Evolutionary conservation across 2,329 filamentous ascomycete species (phyloP).

Genomic region (Trichophyton equinum): DNA sequence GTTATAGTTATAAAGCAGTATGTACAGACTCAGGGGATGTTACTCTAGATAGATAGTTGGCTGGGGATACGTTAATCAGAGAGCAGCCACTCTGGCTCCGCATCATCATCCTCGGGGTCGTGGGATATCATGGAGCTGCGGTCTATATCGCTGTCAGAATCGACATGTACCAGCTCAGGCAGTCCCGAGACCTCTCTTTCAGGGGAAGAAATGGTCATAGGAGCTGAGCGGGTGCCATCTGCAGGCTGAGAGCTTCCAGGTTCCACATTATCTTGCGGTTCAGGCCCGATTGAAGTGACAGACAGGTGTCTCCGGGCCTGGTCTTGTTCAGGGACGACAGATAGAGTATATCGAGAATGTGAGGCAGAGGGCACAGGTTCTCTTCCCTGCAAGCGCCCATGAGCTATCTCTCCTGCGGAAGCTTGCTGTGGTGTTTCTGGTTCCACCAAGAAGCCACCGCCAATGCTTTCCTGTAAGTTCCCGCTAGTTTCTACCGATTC

Average conservation of each 20-base stretch:
- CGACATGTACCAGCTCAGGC: conserved; percentile 14
- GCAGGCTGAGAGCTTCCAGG: background rate
- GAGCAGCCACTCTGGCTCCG: conserved; percentile 51
- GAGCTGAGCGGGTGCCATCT: background rate
- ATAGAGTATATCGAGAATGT: conserved; percentile 17
- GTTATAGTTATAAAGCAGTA: background rate
- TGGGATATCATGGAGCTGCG: conserved; percentile 44
- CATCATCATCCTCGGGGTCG: conserved; percentile 53
- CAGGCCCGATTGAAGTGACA: too few relatives aligned
- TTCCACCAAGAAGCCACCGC: conserved; percentile 15
- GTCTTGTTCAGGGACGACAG: conserved; percentile 17
- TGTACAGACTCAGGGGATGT: background rate
- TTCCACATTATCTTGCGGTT: background rate
- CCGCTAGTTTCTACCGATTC: background rate
- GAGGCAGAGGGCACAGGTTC: background rate
- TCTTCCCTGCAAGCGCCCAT: too few relatives aligned
- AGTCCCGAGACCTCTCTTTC: conserved; percentile 7
- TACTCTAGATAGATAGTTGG: background rate
- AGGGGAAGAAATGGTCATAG: conserved; percentile 8
- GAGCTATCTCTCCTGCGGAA: too few relatives aligned
- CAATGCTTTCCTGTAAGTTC: background rate
- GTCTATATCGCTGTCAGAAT: conserved; percentile 24
- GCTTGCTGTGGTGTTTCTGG: conserved; percentile 1
- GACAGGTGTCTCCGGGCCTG: background rate
- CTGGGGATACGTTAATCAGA: conserved; percentile 18